Evolutionary conservation across 805 yeast species (phyloP).

Genomic region (Zygoascus biomembranicola): DNA sequence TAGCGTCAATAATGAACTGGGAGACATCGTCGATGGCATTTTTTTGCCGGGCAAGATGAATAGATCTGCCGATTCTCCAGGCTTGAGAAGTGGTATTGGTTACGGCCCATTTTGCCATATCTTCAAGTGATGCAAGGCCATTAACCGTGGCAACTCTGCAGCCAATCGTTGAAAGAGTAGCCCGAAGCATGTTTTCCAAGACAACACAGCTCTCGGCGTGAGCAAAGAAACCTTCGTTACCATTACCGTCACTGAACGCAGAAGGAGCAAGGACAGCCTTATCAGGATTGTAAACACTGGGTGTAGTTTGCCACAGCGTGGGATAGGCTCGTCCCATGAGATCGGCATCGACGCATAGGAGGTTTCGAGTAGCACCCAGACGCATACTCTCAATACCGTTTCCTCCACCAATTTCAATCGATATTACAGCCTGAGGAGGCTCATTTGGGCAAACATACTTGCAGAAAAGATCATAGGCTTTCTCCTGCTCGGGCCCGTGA

Average conservation of each 20-base stretch:
- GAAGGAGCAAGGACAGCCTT: slow-evolving; percentile 8
- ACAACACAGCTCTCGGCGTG: slow-evolving; percentile 18
- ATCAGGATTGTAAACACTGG: background rate
- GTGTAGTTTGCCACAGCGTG: slow-evolving; percentile 3
- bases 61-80: slow-evolving; percentile 42
- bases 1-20: slow-evolving; percentile 30
- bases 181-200: slow-evolving; percentile 34
- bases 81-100: slow-evolving; percentile 33
- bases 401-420: slow-evolving; percentile 26
- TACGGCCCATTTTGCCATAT: slow-evolving; percentile 26
- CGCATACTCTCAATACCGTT: slow-evolving; percentile 22
- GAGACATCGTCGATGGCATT: slow-evolving; percentile 31
- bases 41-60: slow-evolving; percentile 31
- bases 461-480: slow-evolving; percentile 21
- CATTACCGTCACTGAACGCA: slow-evolving; percentile 32
- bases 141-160: slow-evolving; percentile 32
- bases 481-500: slow-evolving; percentile 31
- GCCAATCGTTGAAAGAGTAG: slow-evolving; percentile 37
- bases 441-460: background rate
- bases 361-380: slow-evolving; percentile 6
- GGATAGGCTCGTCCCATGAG: slow-evolving; percentile 8
- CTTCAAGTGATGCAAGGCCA: slow-evolving; percentile 27
- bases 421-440: slow-evolving; percentile 7
- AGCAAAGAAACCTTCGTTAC: slow-evolving; percentile 25
- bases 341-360: slow-evolving; percentile 5